Base-by-base conservation (phyloP, 768 basidiomycete genomes). In the Candolleomyces aberdarensis region DNA sequence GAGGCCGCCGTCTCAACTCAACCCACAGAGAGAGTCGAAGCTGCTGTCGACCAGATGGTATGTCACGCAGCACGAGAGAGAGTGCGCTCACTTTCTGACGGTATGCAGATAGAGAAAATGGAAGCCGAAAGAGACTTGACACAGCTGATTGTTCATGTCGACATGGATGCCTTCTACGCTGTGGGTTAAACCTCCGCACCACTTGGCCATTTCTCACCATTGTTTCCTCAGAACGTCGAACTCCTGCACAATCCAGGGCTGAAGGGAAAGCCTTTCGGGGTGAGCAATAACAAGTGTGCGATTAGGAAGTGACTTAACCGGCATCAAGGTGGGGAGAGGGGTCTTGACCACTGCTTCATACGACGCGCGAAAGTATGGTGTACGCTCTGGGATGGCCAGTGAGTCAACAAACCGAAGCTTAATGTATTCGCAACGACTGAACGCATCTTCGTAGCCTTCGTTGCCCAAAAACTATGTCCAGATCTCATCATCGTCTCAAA, bases 381-480 rank as follows among this genome's bases (percentile, higher is more conserved):
- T 92, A 36, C 87, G 97, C 48, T 96, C 94, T 5, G 96, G 94
- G 31, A 98, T 98, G 97, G 85, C 96, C n/a, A 84, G 92, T 91
- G 66, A 63, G 79, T 67, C 22, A 19, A 5, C 39, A 44, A 39
- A 5, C 39, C 26, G 47, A 40, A 26, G n/a, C 7, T 10, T 60
- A 0, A n/a, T 31, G 19, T 57, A 17, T 26, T 17, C 22, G 44
- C 17, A 29, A 11, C n/a, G 7, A 2, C 15, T 19, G 13, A 48
- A 49, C 22, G 3, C 43, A 8, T 41, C 22, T 39, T 22, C 56
- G 14, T 56, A 92, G 95, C 86, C 56, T 96, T 95, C 72, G 87
- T 98, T 48, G 96, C 96, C 15, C 89, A 88, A 78, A 96, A 94
- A 69, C 83, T 99, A 9, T 98, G 95, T 70, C 95, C 97, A 3